Evolutionary conservation across 192 early-diverging fungal genomes (phyloP).

Genomic region (Coemansia sp.): DNA sequence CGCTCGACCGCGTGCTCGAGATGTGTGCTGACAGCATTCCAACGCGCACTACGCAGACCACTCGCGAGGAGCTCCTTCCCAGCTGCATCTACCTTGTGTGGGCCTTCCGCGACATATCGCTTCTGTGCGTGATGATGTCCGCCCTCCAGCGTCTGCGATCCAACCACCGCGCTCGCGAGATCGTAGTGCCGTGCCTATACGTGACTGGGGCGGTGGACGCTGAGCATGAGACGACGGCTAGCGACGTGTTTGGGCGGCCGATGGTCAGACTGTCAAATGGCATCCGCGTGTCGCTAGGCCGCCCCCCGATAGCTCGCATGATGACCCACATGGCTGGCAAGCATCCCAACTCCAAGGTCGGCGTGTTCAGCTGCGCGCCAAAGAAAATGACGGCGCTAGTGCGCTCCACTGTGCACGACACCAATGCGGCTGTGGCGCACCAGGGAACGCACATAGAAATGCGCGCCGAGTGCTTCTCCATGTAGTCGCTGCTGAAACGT

Average conservation of each 20-base stretch:
- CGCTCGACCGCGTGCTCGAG: slow-evolving; percentile 42
- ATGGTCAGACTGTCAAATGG: slow-evolving; percentile 48
- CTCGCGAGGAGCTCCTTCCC: slow-evolving; percentile 43
- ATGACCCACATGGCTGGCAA: slow-evolving; percentile 45
- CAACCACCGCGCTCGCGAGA: slow-evolving; percentile 29
- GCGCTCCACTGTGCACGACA: slow-evolving; percentile 42
- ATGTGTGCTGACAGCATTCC: slow-evolving; percentile 40
- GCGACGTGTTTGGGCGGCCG: slow-evolving; percentile 49
- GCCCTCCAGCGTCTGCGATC: slow-evolving; percentile 35
- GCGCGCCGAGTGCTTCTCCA: slow-evolving; percentile 50
- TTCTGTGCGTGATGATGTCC: slow-evolving; percentile 31
- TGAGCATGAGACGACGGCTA: slow-evolving; percentile 28
- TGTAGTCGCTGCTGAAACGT: slow-evolving; percentile 1
- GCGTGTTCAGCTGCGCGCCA: slow-evolving; percentile 50
- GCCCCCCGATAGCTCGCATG: slow-evolving; percentile 45
- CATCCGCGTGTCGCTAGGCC: slow-evolving; percentile 42
- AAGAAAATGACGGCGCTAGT: slow-evolving; percentile 36
- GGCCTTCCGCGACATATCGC: slow-evolving; percentile 46
- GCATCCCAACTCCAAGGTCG: slow-evolving; percentile 36
- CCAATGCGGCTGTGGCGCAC: slow-evolving; percentile 46
- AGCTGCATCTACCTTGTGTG: slow-evolving; percentile 43
- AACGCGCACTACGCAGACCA: slow-evolving; percentile 34
- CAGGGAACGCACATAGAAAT: slow-evolving; percentile 49
- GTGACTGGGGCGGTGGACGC: slow-evolving; percentile 36
- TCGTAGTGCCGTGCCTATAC: slow-evolving; percentile 48